A percentile compares a stretch with the other conserved stretches of the same genome.
Evolutionary conservation across 1,139 yeast genomes (phyloP).

Genomic region (Diutina ranongensis): DNA sequence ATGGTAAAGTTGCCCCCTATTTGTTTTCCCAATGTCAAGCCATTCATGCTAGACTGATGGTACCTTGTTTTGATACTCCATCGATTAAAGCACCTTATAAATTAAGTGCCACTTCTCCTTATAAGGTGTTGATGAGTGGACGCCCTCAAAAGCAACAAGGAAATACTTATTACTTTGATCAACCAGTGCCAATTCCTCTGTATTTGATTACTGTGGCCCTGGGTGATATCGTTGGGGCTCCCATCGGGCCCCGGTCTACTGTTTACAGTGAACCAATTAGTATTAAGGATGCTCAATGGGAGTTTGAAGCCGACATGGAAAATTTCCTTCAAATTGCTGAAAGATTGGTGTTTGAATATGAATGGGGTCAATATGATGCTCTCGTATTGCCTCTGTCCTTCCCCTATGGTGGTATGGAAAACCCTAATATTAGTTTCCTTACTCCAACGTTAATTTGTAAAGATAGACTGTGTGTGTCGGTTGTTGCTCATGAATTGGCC

Average conservation of each 20-base stretch:
- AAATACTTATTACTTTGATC: conserved; percentile 16
- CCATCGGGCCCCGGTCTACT: conserved; percentile 25
- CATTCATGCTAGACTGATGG: conserved; percentile 3
- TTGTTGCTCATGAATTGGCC: conserved; percentile 28
- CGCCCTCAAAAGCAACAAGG: conserved; percentile 7
- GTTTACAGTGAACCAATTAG: conserved; percentile 21
- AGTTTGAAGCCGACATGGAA: conserved; percentile 27
- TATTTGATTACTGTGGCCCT: conserved; percentile 26
- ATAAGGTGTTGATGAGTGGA: conserved; percentile 4
- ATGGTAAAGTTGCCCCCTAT: conserved; percentile 1
- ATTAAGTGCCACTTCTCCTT: conserved; percentile 2
- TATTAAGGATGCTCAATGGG: conserved; percentile 22
- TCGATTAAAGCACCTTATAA: background rate
- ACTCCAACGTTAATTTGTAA: conserved; percentile 25
- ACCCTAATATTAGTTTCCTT: conserved; percentile 26
- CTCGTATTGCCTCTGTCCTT: conserved; percentile 24
- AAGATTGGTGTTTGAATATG: conserved; percentile 21
- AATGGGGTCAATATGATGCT: conserved; percentile 24
- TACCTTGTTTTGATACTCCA: conserved; percentile 5
- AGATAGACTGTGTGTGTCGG: conserved; percentile 25
- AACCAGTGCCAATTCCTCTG: conserved; percentile 27
- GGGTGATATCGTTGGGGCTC: conserved; percentile 19
- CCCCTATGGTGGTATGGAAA: conserved; percentile 32
- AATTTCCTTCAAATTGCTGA: conserved; percentile 24
- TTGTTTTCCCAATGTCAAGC: conserved; percentile 5